Base-by-base conservation (phyloP, 495 filamentous ascomycete species). In the Aspergillus hancockii region DNA sequence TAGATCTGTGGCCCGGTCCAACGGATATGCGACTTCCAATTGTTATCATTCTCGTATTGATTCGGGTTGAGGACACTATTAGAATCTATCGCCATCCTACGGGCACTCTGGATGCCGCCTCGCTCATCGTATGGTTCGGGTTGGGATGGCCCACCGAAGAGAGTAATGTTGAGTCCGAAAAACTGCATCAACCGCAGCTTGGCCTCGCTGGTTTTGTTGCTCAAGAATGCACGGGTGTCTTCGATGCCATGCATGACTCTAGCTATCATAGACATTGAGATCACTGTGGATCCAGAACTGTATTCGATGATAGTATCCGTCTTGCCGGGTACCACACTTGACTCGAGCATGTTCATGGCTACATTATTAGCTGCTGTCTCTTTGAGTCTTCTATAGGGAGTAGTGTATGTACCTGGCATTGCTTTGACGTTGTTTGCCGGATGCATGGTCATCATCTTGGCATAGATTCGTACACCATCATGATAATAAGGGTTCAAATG, bases 341-440 rank as follows among this genome's bases (percentile, higher is more conserved):
- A 71, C 41, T 79, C 63, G 52, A 86, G 76, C 71, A 86, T 82
- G 55, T 84, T 83, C 63, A 85, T 65, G 2, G 83, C 83, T 86
- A 43, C 38, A 23, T 4, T 12, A 23, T 23, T 38, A 28, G 16
- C 41, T 21, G 8, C 30, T 47, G 45, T 14, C 18, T 31, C 13
- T 19, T n/a, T 25, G 53, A 32, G 12, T 23, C 1, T 30, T 23
- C 13, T 6, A 31, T 45, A 19, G 16, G 4, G 4, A 1, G 40
- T 22, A 31, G 36, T 49, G 18, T 4, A 59, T 74, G 10, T 75
- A 84, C 83, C 84, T 64, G 84, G 84, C 67, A 87, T 75, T 5
- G 81, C 80, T 57, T 87, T 87, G 63, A 87, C 84, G 61, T 86
- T 87, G 55, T 86, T 82, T 36, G 83, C 83, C 18, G 84, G 84